Conservation (phyloP, 1,139 yeast genomes). For the Yamadazyma triangularis region DNA sequence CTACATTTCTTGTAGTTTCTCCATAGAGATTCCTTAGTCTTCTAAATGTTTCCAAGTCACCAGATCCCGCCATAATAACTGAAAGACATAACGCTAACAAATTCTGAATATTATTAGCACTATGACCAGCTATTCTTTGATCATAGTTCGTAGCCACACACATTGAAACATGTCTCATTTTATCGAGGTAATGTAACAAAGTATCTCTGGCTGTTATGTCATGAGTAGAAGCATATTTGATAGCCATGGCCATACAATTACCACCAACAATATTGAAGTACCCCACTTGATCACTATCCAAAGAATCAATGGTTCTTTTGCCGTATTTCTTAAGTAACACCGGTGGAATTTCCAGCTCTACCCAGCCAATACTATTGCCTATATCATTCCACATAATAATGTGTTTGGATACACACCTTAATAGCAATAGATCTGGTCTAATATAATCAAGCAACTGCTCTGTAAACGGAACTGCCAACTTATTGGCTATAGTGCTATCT, state of each 20-base stretch:
- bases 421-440: conserved; percentile 73
- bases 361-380: conserved; percentile 54
- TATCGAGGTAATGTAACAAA: conserved; percentile 59
- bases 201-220: conserved; percentile 53
- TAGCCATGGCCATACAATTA: conserved; percentile 66
- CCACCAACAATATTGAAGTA: conserved; percentile 74
- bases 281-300: conserved; percentile 63
- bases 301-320: conserved; percentile 14
- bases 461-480: conserved; percentile 59
- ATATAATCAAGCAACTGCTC: conserved; percentile 64
- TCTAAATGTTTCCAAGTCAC: conserved; percentile 75
- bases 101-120: conserved; percentile 56
- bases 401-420: conserved; percentile 64
- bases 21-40: conserved; percentile 69
- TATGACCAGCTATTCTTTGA: conserved; percentile 51
- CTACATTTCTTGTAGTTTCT: conserved; percentile 41
- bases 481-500: conserved; percentile 55
- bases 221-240: conserved; percentile 72
- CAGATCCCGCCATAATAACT: conserved; percentile 85
- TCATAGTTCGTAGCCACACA: conserved; percentile 52
- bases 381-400: conserved; percentile 78
- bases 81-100: conserved; percentile 62
- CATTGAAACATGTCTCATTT: conserved; percentile 50
- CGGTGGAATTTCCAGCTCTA: conserved; percentile 50
- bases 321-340: conserved; percentile 27